phyloP scores from a whole-genome alignment of 202 grass and related monocot species.

The Schoenoplectus triqueter region DNA sequence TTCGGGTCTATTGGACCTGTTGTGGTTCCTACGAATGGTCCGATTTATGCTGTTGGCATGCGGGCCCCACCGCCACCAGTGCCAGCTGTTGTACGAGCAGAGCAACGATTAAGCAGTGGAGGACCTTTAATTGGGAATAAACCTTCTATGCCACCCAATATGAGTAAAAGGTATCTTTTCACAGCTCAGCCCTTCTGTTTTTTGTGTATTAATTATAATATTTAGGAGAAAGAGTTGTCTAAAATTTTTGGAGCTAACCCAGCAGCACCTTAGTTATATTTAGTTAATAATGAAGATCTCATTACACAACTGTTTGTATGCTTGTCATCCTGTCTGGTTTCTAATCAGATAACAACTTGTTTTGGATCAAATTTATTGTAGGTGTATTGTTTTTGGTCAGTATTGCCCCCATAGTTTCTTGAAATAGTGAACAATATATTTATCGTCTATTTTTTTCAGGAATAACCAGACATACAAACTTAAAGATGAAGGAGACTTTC shows the following conservation, averaged over 20 bases:
- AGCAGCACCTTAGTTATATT: not conserved
- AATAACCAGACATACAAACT: constrained; percentile 62
- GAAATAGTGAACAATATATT: constrained; percentile 26
- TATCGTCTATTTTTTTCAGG: constrained; percentile 46
- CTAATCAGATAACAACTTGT: not conserved
- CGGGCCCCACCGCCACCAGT: not conserved
- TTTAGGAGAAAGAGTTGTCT: not conserved
- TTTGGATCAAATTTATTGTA: not conserved
- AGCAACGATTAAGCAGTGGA: not conserved
- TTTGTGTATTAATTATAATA: not conserved
- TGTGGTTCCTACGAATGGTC: constrained; percentile 19
- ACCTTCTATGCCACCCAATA: not conserved
- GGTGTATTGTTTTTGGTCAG: constrained; percentile 2
- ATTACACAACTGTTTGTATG: not conserved
- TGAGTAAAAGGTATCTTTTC: constrained; percentile 25
- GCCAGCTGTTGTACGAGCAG: constrained; percentile 19
- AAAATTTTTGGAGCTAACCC: not conserved
- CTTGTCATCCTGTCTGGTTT: constrained; percentile 3
- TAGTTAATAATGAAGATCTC: not conserved
- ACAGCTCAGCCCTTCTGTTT: not conserved
- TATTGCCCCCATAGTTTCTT: constrained; percentile 4
- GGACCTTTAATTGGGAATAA: not conserved
- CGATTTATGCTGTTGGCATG: not conserved
- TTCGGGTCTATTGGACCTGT: constrained; percentile 58
- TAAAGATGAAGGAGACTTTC: constrained; percentile 84